A percentile compares a stretch with the other conserved stretches of the same genome.
Evolutionary conservation across 148 eudicot species (phyloP).

Genomic region (Vaccinium vitisidaea): DNA sequence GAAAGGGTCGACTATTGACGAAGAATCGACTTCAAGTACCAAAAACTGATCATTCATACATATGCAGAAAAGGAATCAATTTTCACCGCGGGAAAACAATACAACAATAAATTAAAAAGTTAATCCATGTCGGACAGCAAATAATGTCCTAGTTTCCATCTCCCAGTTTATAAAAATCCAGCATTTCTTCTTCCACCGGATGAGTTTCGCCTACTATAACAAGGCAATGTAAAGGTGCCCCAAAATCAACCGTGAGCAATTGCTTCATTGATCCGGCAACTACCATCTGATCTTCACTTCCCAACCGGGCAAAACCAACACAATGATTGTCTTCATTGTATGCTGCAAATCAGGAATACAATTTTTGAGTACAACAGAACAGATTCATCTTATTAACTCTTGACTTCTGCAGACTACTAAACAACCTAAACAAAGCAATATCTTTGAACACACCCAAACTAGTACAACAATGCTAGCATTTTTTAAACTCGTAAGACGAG

Average conservation of each 20-base stretch:
- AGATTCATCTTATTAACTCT: not conserved
- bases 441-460: not conserved
- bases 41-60: not conserved
- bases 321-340: constrained; percentile 63
- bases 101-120: not conserved
- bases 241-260: constrained; percentile 59
- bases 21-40: not conserved
- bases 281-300: constrained; percentile 73
- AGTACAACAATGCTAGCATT: too few species aligned
- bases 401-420: not conserved
- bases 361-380: not conserved
- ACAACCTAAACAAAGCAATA: not conserved
- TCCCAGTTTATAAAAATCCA: constrained; percentile 43
- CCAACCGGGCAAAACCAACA: constrained; percentile 83
- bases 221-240: constrained; percentile 79
- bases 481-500: too few species aligned
- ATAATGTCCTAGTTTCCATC: constrained; percentile 2
- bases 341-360: constrained; percentile 40
- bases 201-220: constrained; percentile 78
- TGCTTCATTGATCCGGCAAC: constrained; percentile 78
- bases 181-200: constrained; percentile 83
- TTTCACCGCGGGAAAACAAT: not conserved
- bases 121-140: not conserved
- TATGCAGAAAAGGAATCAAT: not conserved
- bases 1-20: not conserved